Evolutionary conservation across 2,329 filamentous ascomycete species (phyloP), one percentile per base, ranked within the genome.

Genomic region (Lachnellula hyalina): DNA sequence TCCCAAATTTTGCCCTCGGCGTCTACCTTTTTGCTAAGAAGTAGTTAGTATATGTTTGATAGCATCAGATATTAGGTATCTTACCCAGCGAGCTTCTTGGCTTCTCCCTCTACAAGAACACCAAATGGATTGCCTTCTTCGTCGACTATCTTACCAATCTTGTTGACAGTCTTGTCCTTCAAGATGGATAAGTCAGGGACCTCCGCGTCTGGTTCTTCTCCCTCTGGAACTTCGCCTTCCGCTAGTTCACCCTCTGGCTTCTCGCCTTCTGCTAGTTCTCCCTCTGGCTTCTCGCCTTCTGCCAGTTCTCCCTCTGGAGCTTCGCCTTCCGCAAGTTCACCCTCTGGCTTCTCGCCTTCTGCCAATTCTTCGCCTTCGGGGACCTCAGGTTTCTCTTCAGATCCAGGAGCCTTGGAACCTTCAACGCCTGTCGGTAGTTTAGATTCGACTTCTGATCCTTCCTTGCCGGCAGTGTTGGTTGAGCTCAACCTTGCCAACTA

Each of bases 1-100:
- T 86, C 85, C 82, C 84, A 89, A 71, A 90, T 85, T 61, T 86
- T 76, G 44, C 87, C 87, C 46, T 87, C 73, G 53, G 81, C 83
- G 61, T 89, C 85, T 35, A 83, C 74, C 65, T 81, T 80, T 65
- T 81, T 84, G 63, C 85, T 46, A 14, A 5, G 12, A 9, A n/a
- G 2, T 8, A 25, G 44, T 46, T 17, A 46, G 44, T 28, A 46
- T 11, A 9, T 32, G 28, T 32, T 32, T 32, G 9, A 32, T 11
- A 11, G 28, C 8, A 9, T 32, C 28, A 32, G 38, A 17, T 17
- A 9, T 19, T 15, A 15, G 4, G 38, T 41, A 17, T 14, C 44
- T 46, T 46, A 46, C 44, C 44, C 85, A 40, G 81, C 69, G 4
- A 89, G 77, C 58, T 86, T 76, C 72, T 85, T 84, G 14, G 81